Percentiles rank a stretch among this genome's conserved stretches.
Evolutionary conservation across 2,329 filamentous ascomycete species (phyloP).

Genomic region (Calonectria honghensis): DNA sequence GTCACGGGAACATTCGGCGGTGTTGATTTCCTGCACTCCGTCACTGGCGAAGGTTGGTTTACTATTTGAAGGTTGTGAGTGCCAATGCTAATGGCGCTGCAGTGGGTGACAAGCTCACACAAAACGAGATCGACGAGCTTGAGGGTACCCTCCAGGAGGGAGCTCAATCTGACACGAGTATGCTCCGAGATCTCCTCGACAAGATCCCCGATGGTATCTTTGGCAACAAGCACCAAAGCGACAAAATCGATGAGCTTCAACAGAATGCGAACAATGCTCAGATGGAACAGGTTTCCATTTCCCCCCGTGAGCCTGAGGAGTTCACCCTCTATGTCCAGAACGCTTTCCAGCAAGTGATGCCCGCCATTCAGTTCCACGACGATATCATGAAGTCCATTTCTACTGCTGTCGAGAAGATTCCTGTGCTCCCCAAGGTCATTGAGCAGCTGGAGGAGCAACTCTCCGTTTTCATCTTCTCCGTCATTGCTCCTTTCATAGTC

Average conservation of each 20-base stretch:
- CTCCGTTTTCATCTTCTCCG: constrained; percentile 92
- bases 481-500: constrained; percentile 90
- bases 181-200: constrained; percentile 86
- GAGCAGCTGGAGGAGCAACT: constrained; percentile 92
- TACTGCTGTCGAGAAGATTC: constrained; percentile 88
- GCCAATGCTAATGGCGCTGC: constrained; percentile 40
- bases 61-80: neutral
- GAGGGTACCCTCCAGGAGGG: constrained; percentile 86
- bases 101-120: constrained; percentile 91
- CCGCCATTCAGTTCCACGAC: constrained; percentile 93
- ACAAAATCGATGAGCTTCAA: constrained; percentile 87
- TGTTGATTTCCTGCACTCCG: constrained; percentile 94
- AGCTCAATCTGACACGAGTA: constrained; percentile 79
- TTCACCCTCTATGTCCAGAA: constrained; percentile 86
- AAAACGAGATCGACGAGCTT: constrained; percentile 92
- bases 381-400: constrained; percentile 87
- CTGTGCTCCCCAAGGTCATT: constrained; percentile 87
- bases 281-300: constrained; percentile 83
- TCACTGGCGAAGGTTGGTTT: constrained; percentile 78
- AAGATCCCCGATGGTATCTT: constrained; percentile 89
- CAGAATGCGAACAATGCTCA: constrained; percentile 83
- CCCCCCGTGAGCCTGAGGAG: constrained; percentile 87
- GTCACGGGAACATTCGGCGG: constrained; percentile 96
- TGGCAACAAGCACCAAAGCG: constrained; percentile 82
- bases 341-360: constrained; percentile 87